These are phyloP conservation scores for Globisporangium nodosum DNA, from an alignment of 352 stramenopile genomes.

Conservation along the genomic window DNA sequence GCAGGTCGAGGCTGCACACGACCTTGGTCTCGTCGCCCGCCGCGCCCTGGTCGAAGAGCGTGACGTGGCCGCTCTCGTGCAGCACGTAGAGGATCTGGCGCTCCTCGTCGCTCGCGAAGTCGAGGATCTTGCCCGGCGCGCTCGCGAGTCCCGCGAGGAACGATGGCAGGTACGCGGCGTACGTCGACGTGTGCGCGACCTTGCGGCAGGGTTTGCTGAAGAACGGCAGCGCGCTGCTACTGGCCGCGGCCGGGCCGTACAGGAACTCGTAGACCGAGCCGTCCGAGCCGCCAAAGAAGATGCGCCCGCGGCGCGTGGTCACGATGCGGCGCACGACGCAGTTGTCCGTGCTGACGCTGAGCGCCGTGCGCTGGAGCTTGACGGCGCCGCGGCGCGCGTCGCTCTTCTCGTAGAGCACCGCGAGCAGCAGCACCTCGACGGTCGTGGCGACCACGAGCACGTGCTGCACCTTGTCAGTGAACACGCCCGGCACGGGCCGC, in stretches of 20 bases:
- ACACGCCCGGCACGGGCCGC: conserved; percentile 85
- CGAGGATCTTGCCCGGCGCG: conserved; percentile 77
- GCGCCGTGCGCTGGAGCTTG: conserved; percentile 80
- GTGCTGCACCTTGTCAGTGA: conserved; percentile 91
- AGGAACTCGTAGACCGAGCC: conserved; percentile 93
- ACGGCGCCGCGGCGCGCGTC: conserved; percentile 23
- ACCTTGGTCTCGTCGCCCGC: conserved; percentile 51
- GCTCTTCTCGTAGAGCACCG: conserved; percentile 73
- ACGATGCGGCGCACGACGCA: conserved; percentile 90
- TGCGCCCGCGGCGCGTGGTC: conserved; percentile 80
- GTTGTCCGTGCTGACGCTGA: conserved; percentile 91
- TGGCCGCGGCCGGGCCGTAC: conserved; percentile 47
- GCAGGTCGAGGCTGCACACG: conserved; percentile 62
- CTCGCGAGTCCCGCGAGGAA: conserved; percentile 76
- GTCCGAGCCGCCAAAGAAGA: conserved; percentile 97
- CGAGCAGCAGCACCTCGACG: conserved; percentile 92
- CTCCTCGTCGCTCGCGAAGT: conserved; percentile 86
- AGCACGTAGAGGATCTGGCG: conserved; percentile 90
- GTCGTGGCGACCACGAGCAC: conserved; percentile 94
- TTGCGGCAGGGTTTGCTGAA: conserved; percentile 86
- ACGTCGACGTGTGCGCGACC: conserved; percentile 87
- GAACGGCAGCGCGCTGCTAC: conserved; percentile 24
- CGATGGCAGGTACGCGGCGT: conserved; percentile 71
- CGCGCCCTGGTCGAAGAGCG: conserved; percentile 64
- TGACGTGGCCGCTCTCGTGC: conserved; percentile 72